Conservation (phyloP, 768 basidiomycete species). For the Auriculariales sp. region DNA sequence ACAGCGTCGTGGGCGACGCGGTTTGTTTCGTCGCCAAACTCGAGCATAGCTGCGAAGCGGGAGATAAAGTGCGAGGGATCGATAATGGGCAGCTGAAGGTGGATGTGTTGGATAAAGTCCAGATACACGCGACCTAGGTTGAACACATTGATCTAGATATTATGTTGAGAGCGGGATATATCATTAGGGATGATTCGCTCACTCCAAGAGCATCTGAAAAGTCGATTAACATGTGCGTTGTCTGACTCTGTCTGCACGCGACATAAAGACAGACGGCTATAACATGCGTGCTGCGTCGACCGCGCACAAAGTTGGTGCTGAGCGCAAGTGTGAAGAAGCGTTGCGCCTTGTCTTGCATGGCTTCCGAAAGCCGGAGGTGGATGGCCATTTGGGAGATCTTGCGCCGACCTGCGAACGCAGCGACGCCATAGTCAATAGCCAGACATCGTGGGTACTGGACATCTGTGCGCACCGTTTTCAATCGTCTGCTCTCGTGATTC, state of each 20-base stretch:
- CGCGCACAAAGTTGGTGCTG: slow-evolving; percentile 87
- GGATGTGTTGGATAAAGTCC: slow-evolving; percentile 78
- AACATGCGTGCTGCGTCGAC: slow-evolving; percentile 82
- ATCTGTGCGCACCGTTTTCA: slow-evolving; percentile 52
- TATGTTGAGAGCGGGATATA: background rate
- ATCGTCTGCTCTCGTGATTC: slow-evolving; percentile 88
- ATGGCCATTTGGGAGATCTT: slow-evolving; percentile 75
- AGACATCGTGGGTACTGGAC: background rate
- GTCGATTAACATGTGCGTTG: slow-evolving; percentile 96
- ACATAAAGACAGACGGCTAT: slow-evolving; percentile 94
- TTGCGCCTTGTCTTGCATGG: slow-evolving; percentile 66
- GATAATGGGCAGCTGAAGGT: slow-evolving; percentile 66
- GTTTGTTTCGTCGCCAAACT: slow-evolving; percentile 90
- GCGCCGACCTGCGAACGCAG: slow-evolving; percentile 41
- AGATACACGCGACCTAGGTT: slow-evolving; percentile 94
- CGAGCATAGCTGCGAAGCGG: slow-evolving; percentile 85
- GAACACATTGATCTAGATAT: slow-evolving; percentile 80
- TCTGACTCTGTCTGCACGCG: slow-evolving; percentile 83
- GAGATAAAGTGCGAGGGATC: slow-evolving; percentile 96
- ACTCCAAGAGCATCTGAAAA: slow-evolving; percentile 89
- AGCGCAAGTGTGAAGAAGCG: slow-evolving; percentile 89
- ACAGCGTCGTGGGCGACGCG: slow-evolving; percentile 87
- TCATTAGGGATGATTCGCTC: slow-evolving; percentile 2
- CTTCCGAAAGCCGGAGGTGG: slow-evolving; percentile 63
- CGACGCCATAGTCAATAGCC: background rate